Conservation (phyloP, 176 grass and related monocot species). For the Guadua angustifolia region DNA sequence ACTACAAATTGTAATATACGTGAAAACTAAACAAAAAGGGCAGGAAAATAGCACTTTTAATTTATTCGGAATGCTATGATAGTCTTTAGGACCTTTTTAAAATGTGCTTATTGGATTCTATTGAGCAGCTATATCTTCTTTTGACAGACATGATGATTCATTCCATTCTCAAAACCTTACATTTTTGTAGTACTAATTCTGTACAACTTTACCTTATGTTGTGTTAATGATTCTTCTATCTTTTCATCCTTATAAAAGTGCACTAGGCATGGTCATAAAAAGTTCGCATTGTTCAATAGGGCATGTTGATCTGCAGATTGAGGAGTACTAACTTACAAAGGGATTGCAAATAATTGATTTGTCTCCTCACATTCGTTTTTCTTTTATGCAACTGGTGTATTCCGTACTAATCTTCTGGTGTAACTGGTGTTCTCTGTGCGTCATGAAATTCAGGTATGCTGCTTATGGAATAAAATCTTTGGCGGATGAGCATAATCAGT, state of each 20-base stretch:
- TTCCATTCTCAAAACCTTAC: background rate
- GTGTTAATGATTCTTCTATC: background rate
- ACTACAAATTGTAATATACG: background rate
- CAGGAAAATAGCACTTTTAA: background rate
- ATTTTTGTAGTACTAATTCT: background rate
- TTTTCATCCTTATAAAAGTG: background rate
- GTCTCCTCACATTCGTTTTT: background rate
- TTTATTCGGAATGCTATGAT: background rate
- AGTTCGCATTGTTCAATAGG: background rate
- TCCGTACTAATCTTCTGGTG: background rate
- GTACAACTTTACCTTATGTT: background rate
- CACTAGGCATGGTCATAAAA: background rate
- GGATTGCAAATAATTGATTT: background rate
- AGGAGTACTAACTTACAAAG: background rate
- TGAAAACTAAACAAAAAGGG: background rate
- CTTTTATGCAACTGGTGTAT: background rate
- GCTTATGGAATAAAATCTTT: conserved; percentile 57
- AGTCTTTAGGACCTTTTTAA: background rate
- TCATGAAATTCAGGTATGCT: conserved; percentile 41
- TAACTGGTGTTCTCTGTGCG: background rate
- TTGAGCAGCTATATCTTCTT: background rate
- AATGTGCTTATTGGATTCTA: background rate
- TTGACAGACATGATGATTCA: background rate
- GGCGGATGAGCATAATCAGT: conserved; percentile 62
- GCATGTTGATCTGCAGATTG: background rate